Conservation (phyloP, 106 monocot genomes). For the Ottelia alismoides region DNA sequence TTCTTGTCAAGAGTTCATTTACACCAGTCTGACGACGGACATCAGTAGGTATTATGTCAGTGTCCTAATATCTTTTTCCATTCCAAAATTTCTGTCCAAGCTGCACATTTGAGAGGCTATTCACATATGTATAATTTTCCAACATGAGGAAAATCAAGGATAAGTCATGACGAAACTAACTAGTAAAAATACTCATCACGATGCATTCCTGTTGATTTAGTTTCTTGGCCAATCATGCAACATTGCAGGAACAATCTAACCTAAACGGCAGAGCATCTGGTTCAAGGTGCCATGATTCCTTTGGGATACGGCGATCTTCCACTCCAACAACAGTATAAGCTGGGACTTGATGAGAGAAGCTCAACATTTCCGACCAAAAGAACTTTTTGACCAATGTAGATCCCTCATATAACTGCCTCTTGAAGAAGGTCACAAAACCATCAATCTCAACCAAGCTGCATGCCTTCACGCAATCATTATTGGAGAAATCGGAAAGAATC, state of each 20-base stretch:
- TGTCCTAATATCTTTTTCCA: no score
- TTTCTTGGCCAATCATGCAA: not conserved
- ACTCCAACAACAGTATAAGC: slow-evolving; percentile 20
- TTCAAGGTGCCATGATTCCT: slow-evolving; percentile 28
- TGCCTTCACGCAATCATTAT: slow-evolving; percentile 16
- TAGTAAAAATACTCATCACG: no score
- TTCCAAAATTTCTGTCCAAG: no score
- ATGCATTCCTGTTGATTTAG: no score
- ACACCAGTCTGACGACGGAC: no score
- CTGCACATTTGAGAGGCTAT: no score
- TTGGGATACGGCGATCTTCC: slow-evolving; percentile 9
- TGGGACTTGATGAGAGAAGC: slow-evolving; percentile 37
- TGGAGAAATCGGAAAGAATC: slow-evolving; percentile 35
- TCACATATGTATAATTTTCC: no score
- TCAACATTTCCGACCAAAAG: slow-evolving; percentile 22
- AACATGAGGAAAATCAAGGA: no score
- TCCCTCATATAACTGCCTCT: slow-evolving; percentile 19
- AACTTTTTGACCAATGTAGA: slow-evolving; percentile 14
- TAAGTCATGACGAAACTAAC: no score
- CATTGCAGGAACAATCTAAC: not conserved
- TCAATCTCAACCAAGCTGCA: slow-evolving; percentile 23
- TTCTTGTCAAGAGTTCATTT: no score
- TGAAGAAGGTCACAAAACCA: slow-evolving; percentile 24
- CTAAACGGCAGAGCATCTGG: slow-evolving; percentile 30
- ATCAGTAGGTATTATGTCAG: no score